Percentiles rank a stretch among this genome's conserved stretches.
Conservation (phyloP, 306 rosid species). For the Echinosophora koreensis region DNA sequence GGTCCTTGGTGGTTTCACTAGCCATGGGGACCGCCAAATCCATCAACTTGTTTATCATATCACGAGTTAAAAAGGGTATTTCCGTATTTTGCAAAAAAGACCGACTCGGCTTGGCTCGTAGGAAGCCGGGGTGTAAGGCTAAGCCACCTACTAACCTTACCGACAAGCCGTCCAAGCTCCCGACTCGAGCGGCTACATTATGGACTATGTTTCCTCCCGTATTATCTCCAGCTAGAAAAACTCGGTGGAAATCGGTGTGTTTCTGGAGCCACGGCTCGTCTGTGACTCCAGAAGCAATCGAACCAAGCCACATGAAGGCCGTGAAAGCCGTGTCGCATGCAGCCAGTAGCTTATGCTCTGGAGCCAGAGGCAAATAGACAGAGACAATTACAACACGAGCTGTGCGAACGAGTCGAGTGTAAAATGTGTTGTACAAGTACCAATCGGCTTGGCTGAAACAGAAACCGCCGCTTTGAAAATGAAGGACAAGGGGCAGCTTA, state of each 20-base stretch:
- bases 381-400: neutral
- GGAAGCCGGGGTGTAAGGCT: neutral
- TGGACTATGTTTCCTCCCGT: neutral
- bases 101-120: neutral
- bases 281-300: neutral
- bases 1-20: neutral
- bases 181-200: neutral
- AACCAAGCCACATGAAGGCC: neutral
- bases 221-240: constrained; percentile 1
- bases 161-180: neutral
- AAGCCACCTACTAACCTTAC: neutral
- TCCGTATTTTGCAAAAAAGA: neutral
- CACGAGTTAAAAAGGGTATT: neutral
- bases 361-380: constrained; percentile 32
- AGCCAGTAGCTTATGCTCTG: constrained; percentile 26
- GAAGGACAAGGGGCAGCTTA: constrained; percentile 19
- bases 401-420: neutral
- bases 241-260: neutral
- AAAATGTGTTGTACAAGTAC: constrained; percentile 4
- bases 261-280: constrained; percentile 7
- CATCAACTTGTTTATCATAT: neutral
- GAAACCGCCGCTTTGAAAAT: constrained; percentile 27
- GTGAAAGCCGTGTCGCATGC: neutral
- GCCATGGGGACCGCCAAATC: constrained; percentile 3
- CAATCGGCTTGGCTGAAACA: constrained; percentile 32